A percentile compares a stretch with the other conserved stretches of the same genome.
Evolutionary conservation across 2,329 filamentous ascomycete genomes (phyloP).

Genomic region (Fusarium chuoi): DNA sequence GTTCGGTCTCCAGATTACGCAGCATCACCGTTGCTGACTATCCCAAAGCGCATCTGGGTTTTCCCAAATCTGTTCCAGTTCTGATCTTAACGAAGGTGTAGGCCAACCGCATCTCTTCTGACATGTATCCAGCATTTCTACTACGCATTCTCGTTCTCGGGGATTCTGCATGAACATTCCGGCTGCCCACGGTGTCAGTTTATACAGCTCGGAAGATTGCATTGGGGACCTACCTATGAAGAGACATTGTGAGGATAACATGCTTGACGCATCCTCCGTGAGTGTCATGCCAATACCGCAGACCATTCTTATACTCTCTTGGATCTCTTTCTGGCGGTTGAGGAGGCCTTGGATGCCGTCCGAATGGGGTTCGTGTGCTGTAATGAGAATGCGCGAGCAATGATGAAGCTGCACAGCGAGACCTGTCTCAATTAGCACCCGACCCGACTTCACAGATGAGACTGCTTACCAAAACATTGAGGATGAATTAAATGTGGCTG

Average conservation of each 20-base stretch:
- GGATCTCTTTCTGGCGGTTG: slow-evolving; percentile 42
- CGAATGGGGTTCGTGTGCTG: slow-evolving; percentile 36
- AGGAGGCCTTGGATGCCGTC: slow-evolving; percentile 56
- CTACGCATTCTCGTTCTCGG: slow-evolving; percentile 15
- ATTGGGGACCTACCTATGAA: slow-evolving; percentile 35
- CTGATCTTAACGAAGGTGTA: slow-evolving; percentile 30
- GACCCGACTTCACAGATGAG: rapidly evolving
- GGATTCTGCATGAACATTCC: slow-evolving; percentile 34
- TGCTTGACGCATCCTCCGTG: slow-evolving; percentile 53
- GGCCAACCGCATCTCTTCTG: slow-evolving; percentile 40
- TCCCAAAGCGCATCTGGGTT: slow-evolving; percentile 12
- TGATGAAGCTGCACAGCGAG: slow-evolving; percentile 31
- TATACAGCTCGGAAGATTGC: rapidly evolving
- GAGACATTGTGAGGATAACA: slow-evolving; percentile 57
- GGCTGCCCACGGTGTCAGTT: not conserved
- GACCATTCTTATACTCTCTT: slow-evolving; percentile 47
- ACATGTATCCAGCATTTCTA: slow-evolving; percentile 37
- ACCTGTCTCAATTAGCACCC: not conserved
- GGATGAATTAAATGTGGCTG: slow-evolving; percentile 61
- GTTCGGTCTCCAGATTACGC: not conserved
- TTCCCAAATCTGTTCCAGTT: slow-evolving; percentile 37
- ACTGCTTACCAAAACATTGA: slow-evolving; percentile 48
- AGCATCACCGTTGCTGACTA: not conserved
- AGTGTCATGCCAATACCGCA: slow-evolving; percentile 61
- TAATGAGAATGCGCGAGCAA: slow-evolving; percentile 49